Evolutionary conservation across 768 basidiomycete genomes (phyloP), one percentile per base, ranked within the genome.

Genomic region (Neoboletus magnificus): DNA sequence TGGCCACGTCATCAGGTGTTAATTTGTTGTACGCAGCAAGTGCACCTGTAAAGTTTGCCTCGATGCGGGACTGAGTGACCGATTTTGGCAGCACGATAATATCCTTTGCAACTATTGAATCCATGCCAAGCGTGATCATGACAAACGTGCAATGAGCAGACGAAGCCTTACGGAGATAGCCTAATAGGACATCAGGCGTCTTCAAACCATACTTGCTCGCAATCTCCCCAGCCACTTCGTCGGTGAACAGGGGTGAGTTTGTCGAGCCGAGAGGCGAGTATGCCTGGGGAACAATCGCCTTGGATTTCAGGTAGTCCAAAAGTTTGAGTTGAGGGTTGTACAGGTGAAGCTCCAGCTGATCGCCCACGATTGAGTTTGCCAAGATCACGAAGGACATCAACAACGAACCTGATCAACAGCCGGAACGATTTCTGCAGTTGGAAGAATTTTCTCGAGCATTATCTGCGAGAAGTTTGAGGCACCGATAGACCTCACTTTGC

Each of bases 211-310:
- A 75, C 66, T 83, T 84, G 55, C 73, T 64, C 2, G 88, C 89
- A 54, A 93, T 78, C 60, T 77, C 74, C 4, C 72, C 58, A 9
- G 87, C 83, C 4, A 78, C 75, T 48, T 84, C 81, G 62, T 93
- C 89, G 7, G 65, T 66, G 33, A 92, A 67, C 8, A 93, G 73
- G 9, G 87, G 87, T 2, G 86, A 82, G 61, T 79, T 78, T 12
- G 82, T 77, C 10, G 84, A 87, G 35, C 85, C 90, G 15, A 93
- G 82, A 10, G 92, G 91, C 9, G 88, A 92, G 69, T 89, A 93
- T 1, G 91, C 91, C 68, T 91, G 79, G 0, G 87, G 77, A 48
- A 84, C 73, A 62, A 93, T 92, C 20, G 75, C 77, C 66, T 91
- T 84, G 18, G 78, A 75, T 66, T 79, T 77, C 59, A 89, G 75